A percentile compares a stretch with the other conserved stretches of the same genome.
Conservation (phyloP, 345 rosid genomes). For the Camelina hispida region DNA sequence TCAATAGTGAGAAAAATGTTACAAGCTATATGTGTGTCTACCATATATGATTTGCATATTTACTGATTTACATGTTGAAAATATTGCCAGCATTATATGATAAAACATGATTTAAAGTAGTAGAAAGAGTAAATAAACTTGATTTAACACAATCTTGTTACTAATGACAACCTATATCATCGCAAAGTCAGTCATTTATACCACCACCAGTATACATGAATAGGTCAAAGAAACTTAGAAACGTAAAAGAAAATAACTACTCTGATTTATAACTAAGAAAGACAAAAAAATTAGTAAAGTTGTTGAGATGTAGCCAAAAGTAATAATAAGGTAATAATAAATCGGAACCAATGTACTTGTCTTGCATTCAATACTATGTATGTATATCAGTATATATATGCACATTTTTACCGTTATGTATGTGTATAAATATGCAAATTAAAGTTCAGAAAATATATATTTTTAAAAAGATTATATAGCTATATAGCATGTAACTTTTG, state of each 20-base stretch:
- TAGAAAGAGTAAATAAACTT: background rate
- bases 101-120: background rate
- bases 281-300: constrained; percentile 1
- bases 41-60: background rate
- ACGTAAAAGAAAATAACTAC: constrained; percentile 10
- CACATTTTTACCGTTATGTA: background rate
- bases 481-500: constrained; percentile 2
- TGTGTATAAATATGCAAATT: background rate
- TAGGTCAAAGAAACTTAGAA: background rate
- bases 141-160: background rate
- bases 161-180: background rate
- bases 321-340: constrained; percentile 68
- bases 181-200: background rate
- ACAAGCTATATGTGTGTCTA: background rate
- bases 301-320: constrained; percentile 30
- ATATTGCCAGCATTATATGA: too few species aligned
- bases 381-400: too few species aligned
- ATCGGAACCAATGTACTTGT: constrained; percentile 29
- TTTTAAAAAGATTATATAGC: background rate
- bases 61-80: background rate
- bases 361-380: constrained; percentile 32
- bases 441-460: background rate
- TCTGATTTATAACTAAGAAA: constrained; percentile 4
- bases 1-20: background rate
- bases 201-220: background rate